These are phyloP conservation scores for Ananas comosus DNA, from an alignment of 176 grass and related monocot species.

Conservation along the genomic window DNA sequence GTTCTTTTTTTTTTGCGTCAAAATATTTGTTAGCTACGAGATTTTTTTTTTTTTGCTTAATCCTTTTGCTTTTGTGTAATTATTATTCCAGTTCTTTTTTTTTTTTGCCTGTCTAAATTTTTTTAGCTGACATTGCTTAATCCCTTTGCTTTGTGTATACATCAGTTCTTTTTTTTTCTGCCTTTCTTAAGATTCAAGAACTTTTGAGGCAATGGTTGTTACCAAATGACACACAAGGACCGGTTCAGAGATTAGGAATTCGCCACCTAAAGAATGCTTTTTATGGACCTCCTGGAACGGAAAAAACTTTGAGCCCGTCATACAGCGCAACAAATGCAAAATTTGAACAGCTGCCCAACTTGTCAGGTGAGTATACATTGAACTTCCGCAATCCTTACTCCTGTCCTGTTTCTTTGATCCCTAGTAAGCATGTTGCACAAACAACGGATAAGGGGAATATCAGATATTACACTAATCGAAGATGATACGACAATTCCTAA, in stretches of 20 bases:
- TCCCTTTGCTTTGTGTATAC: too few species aligned
- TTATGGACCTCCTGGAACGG: constrained; percentile 97
- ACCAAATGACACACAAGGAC: constrained; percentile 87
- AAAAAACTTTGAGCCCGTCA: constrained; percentile 88
- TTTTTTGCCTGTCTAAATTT: constrained; percentile 14
- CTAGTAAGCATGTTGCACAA: too few species aligned
- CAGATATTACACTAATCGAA: too few species aligned
- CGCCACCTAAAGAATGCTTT: constrained; percentile 91
- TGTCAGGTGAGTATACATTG: constrained; percentile 41
- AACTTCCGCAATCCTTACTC: background rate
- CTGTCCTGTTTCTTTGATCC: background rate
- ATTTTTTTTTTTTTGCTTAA: too few species aligned
- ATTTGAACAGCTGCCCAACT: constrained; percentile 95
- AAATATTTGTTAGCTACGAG: too few species aligned
- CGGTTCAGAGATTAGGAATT: constrained; percentile 81
- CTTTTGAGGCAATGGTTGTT: constrained; percentile 95
- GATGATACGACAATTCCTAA: too few species aligned
- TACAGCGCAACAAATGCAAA: constrained; percentile 97
- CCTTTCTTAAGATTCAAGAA: constrained; percentile 73
- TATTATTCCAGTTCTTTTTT: background rate
- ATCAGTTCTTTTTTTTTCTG: too few species aligned
- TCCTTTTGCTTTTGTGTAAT: background rate
- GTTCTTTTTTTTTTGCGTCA: too few species aligned
- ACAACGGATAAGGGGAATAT: too few species aligned
- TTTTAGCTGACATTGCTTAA: too few species aligned